Evolutionary conservation across 495 filamentous ascomycete genomes (phyloP), one percentile per base, ranked within the genome.

Genomic region (Penicillium soppii): DNA sequence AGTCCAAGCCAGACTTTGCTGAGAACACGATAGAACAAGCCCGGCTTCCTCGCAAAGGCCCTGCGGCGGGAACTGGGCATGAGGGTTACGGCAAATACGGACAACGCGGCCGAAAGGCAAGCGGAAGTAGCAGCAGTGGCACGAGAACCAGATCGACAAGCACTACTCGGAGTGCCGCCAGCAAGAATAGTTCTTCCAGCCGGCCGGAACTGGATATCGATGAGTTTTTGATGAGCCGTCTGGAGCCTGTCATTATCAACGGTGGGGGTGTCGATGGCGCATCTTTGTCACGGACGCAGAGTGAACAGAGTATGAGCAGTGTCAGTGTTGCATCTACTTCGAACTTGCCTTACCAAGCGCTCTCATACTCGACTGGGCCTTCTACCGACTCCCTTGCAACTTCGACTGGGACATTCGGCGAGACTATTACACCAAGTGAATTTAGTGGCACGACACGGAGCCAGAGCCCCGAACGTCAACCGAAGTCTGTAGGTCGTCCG

Each of bases 51-150:
- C 83, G 87, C 46, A 95, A 92, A 68, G 95, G 94, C 0, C 94
- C 94, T 15, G 81, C 79, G 5, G 94, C 94, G 23, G 95, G 94
- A 27, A 99, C 95, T 26, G 94, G 94, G 2, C 91, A 97, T 67
- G 94, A 97, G 73, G 94, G 92, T 37, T 97, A 97, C 65, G 90
- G 91, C 7, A 87, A 82, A 62, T 95, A 82, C 76, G 80, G 67
- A 23, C 68, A 71, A 43, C 71, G 70, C 39, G 80, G 72, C 17
- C 67, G 77, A 19, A 77, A 70, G 51, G 42, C 75, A 37, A 81
- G 79, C 37, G 67, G 71, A 46, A 70, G 76, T 53, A 81, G 71
- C 53, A 70, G 61, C 19, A 75, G 65, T 27, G 71, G 67, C 9
- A 66, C 62, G 17, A 66, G 78, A 47, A 72, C 72, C 37, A 71